Evolutionary conservation across 1,284 basidiomycete genomes (phyloP), one percentile per base, ranked within the genome.

Genomic region (Puccinia hordei): DNA sequence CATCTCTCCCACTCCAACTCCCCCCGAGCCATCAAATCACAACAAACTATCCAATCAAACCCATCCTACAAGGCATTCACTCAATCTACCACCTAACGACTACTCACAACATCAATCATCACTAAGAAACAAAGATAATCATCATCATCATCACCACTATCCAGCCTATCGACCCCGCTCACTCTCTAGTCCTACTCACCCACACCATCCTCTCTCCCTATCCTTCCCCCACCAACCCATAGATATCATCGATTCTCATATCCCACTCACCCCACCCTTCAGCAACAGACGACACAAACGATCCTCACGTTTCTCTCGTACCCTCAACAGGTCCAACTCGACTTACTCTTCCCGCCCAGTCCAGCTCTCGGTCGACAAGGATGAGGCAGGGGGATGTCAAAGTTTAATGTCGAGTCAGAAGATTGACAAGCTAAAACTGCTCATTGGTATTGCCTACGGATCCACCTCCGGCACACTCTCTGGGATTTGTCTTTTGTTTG

Each of bases 401-500:
- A 83, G 85, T 17, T 83, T 10, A 53, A 78, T 44, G 55, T 80
- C 49, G 27, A 49, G 22, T 27, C 22, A 41, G 30, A 33, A 69
- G 24, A 53, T 78, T n/a, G 61, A 66, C 38, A 41, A 88, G 41
- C 91, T 90, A 1, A 89, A 90, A 10, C 87, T 93, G 0, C 87
- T 92, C 65, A 87, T 95, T 30, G 92, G 94, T 1, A 89, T 96
- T 57, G 93, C 93, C 0, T 98, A 94, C 85, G 92, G 94, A 12
- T 93, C 93, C 0, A 90, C 91, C 61, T 94, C 92, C 1, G 95
- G 95, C 0, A 94, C 94, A n/a, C 88, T 98, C 22, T 94, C 92
- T 0, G 95, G 95, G 38, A 92, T 97, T 89, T 97, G 94, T 84
- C 88, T 98, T 55, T 88, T 98, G 8, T 92, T 98, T 81, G 95